These are phyloP conservation scores for Agrocybe praecox DNA, from an alignment of 768 basidiomycete genomes.

Conservation along the genomic window DNA sequence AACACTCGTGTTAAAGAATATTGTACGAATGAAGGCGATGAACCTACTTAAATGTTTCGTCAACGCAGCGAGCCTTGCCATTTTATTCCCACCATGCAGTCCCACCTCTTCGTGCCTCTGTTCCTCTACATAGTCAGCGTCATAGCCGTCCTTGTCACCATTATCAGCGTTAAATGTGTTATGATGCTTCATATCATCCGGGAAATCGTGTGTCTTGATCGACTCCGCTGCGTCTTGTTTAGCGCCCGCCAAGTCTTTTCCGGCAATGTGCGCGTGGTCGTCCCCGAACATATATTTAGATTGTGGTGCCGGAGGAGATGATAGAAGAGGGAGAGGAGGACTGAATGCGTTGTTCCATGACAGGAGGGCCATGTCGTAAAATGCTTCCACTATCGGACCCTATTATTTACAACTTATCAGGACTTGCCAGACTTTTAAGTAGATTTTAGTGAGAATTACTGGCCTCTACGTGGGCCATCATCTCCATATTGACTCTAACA, in stretches of 20 bases:
- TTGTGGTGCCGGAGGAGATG: background rate
- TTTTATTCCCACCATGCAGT: background rate
- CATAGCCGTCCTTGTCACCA: background rate
- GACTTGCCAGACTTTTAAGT: too few species aligned
- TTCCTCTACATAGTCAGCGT: background rate
- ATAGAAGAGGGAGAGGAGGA: conserved; percentile 6
- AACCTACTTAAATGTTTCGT: conserved; percentile 11
- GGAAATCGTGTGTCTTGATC: conserved; percentile 5
- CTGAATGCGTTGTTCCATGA: conserved; percentile 7
- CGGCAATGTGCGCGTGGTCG: conserved; percentile 7
- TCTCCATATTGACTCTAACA: conserved; percentile 16
- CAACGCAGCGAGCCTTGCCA: conserved; percentile 2
- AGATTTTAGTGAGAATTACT: too few species aligned
- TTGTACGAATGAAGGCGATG: too few species aligned
- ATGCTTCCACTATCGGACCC: conserved; percentile 13
- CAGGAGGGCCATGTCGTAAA: conserved; percentile 14
- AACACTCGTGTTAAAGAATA: too few species aligned
- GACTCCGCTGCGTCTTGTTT: conserved; percentile 4
- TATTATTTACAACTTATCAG: background rate
- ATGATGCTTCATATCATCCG: background rate
- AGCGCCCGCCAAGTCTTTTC: conserved; percentile 1
- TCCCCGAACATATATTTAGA: conserved; percentile 3
- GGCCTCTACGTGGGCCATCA: conserved; percentile 13
- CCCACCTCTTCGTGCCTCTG: conserved; percentile 7
- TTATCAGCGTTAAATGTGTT: background rate